Conservation (phyloP, 2,329 filamentous ascomycete genomes). For the Monosporascus sp. region DNA sequence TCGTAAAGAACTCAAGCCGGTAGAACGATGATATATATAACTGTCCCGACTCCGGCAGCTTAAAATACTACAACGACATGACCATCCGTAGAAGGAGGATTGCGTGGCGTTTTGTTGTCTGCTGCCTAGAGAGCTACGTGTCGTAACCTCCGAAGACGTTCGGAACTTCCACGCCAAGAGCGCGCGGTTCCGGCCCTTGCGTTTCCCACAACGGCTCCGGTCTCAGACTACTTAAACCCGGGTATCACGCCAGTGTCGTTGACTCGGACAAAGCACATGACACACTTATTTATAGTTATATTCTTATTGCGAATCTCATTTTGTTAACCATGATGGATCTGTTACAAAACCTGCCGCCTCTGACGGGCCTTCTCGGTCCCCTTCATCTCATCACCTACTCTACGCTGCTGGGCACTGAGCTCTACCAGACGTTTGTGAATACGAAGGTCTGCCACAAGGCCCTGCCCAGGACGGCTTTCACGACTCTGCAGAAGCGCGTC, state of each 20-base stretch:
- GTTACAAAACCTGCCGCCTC: neutral
- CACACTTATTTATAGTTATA: too few species aligned
- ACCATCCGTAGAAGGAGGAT: neutral
- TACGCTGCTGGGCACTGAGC: slow-evolving; percentile 31
- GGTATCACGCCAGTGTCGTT: too few species aligned
- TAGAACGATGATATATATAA: too few species aligned
- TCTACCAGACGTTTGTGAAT: slow-evolving; percentile 34
- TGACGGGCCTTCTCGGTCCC: slow-evolving; percentile 22
- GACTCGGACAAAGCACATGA: too few species aligned
- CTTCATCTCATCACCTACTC: slow-evolving; percentile 35
- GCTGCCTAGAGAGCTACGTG: neutral
- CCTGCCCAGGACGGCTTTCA: slow-evolving; percentile 31
- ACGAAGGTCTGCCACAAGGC: slow-evolving; percentile 30
- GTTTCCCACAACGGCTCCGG: neutral
- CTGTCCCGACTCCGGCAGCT: too few species aligned
- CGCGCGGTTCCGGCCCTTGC: neutral
- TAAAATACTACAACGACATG: neutral
- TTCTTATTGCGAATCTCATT: too few species aligned
- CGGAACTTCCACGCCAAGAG: neutral
- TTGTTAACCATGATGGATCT: too few species aligned
- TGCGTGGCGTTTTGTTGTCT: neutral
- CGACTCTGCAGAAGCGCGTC: slow-evolving; percentile 32
- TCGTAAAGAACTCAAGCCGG: too few species aligned
- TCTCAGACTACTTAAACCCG: too few species aligned
- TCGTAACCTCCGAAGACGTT: neutral